phyloP scores from a whole-genome alignment of 2,329 filamentous ascomycete genomes.

The Xylaria sp. region DNA sequence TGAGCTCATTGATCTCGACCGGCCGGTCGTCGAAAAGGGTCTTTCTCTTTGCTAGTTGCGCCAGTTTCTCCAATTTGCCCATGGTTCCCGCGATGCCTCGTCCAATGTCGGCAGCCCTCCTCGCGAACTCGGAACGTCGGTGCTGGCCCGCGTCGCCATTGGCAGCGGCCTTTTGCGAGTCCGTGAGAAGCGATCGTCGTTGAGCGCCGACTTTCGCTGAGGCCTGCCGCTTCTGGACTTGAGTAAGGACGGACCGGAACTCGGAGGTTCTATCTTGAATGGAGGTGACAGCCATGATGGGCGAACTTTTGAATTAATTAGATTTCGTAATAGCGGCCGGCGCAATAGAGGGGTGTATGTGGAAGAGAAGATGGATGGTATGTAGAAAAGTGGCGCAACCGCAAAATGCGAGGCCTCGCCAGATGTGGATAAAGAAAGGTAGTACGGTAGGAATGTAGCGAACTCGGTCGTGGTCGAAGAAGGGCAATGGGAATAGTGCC shows the following conservation, averaged over 20 bases:
- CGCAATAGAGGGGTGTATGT: not conserved
- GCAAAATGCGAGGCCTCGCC: no score
- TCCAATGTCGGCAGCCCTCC: conserved; percentile 88
- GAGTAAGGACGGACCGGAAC: conserved; percentile 87
- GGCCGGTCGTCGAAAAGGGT: conserved; percentile 96
- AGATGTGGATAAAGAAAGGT: not conserved
- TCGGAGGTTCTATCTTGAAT: conserved; percentile 97
- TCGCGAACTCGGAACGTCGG: conserved; percentile 87
- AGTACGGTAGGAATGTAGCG: no score
- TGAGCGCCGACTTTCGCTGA: conserved; percentile 77
- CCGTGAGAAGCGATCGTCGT: conserved; percentile 76
- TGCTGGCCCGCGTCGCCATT: conserved; percentile 55
- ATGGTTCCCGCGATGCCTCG: conserved; percentile 89
- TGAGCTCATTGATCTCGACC: conserved; percentile 95
- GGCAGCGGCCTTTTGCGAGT: conserved; percentile 69
- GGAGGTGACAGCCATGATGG: conserved; percentile 66
- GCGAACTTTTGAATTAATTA: not conserved
- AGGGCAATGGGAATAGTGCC: no score
- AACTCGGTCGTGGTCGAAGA: no score
- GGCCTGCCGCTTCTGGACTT: conserved; percentile 80
- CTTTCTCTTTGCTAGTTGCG: conserved; percentile 91
- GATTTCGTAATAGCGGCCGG: conserved; percentile 1
- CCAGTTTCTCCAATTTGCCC: conserved; percentile 91
- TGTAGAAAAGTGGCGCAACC: not conserved
- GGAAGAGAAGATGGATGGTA: not conserved